These are phyloP conservation scores for Monilinia polystroma DNA, from an alignment of 2,329 filamentous ascomycete genomes.

Conservation along the genomic window DNA sequence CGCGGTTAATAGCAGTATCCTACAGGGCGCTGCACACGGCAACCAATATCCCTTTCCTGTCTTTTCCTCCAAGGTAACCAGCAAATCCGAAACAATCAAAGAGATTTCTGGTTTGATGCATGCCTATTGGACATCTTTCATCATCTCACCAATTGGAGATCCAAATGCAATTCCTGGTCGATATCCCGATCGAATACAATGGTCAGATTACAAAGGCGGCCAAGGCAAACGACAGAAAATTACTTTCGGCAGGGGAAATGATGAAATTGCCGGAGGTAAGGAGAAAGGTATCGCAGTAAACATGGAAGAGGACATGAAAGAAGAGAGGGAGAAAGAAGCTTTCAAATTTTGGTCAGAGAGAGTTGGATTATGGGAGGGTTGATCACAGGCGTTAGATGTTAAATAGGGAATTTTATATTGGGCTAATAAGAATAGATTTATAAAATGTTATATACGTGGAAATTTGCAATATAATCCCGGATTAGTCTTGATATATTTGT, in stretches of 20 bases:
- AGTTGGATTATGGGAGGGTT: constrained; percentile 43
- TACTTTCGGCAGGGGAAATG: constrained; percentile 60
- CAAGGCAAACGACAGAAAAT: constrained; percentile 34
- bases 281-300: constrained; percentile 47
- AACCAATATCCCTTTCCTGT: constrained; percentile 48
- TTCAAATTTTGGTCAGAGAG: constrained; percentile 63
- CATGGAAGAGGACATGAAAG: constrained; percentile 37
- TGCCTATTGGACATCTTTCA: constrained; percentile 40
- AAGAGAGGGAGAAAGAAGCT: constrained; percentile 49
- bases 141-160: constrained; percentile 34
- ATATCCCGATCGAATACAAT: constrained; percentile 1
- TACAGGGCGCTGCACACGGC: constrained; percentile 45
- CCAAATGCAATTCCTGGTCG: constrained; percentile 35
- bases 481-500: too few species aligned
- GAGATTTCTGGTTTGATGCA: constrained; percentile 36
- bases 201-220: constrained; percentile 31
- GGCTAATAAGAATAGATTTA: too few species aligned
- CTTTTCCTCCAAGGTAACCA: constrained; percentile 37
- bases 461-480: too few species aligned
- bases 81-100: constrained; percentile 23
- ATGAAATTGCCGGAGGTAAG: constrained; percentile 48
- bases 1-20: constrained; percentile 45
- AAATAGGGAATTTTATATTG: background rate
- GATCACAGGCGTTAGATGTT: background rate
- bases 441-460: too few species aligned